phyloP scores from a whole-genome alignment of 176 grass and related monocot species.

The Poa annua region DNA sequence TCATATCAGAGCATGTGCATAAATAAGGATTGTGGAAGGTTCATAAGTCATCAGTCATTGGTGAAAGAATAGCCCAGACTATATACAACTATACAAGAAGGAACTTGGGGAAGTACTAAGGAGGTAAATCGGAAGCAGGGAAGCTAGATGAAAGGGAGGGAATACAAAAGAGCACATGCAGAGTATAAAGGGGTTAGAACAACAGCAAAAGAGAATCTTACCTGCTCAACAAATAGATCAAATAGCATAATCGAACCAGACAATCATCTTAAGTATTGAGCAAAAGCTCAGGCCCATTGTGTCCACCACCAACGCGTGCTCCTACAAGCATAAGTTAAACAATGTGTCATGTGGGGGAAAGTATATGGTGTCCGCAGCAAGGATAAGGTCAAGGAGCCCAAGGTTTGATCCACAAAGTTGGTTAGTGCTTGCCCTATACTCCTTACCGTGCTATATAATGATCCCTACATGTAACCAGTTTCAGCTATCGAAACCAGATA shows the following conservation, averaged over 20 bases:
- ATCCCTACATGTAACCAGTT: not conserved
- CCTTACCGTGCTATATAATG: not conserved
- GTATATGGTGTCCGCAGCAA: not conserved
- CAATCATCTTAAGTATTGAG: not conserved
- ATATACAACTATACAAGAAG: not conserved
- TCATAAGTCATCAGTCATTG: not conserved
- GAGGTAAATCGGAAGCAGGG: not conserved
- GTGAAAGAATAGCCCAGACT: not conserved
- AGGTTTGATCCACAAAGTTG: not conserved
- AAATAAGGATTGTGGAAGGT: not conserved
- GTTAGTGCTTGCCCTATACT: not conserved
- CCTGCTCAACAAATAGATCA: not conserved
- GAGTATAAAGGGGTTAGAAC: not conserved
- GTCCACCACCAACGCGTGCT: not conserved
- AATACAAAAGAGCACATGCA: not conserved
- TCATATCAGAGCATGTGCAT: not conserved
- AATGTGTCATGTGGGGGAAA: not conserved
- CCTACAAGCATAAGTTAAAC: not conserved
- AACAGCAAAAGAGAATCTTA: not conserved
- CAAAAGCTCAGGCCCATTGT: not conserved
- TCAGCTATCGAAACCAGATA: not conserved
- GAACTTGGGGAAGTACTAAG: not conserved
- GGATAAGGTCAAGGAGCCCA: not conserved
- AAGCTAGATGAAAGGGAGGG: not conserved
- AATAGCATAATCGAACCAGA: not conserved